Conservation (phyloP, 306 rosid genomes). For the Inga laurina region DNA sequence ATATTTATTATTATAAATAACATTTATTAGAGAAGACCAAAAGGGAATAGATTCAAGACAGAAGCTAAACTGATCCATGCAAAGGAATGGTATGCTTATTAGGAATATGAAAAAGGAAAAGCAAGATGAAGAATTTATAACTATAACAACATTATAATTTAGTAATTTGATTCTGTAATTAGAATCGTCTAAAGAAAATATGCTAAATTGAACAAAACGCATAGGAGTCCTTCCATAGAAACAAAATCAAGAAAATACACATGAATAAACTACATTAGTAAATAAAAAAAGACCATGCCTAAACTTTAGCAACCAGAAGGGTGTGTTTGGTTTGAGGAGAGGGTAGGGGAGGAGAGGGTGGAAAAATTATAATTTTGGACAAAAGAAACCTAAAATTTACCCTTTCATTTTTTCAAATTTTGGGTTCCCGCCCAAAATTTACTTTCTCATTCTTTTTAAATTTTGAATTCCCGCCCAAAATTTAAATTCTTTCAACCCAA, state of each 20-base stretch:
- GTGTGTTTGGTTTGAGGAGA: no score
- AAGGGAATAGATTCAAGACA: conserved; percentile 9
- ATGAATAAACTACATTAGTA: conserved; percentile 19
- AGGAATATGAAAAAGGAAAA: conserved; percentile 22
- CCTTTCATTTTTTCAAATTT: no score
- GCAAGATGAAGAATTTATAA: conserved; percentile 7
- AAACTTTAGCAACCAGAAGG: conserved; percentile 13
- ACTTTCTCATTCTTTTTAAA: no score
- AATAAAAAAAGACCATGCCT: not conserved
- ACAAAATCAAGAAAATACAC: conserved; percentile 23
- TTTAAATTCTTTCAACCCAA: no score
- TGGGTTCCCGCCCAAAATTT: no score
- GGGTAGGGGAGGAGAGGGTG: no score
- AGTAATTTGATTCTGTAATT: not conserved
- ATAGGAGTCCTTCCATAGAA: conserved; percentile 12
- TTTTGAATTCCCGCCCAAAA: no score
- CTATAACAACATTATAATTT: not conserved
- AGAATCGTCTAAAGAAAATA: not conserved
- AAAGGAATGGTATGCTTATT: conserved; percentile 11
- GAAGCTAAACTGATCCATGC: conserved; percentile 1
- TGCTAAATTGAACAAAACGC: conserved; percentile 19
- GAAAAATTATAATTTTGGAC: no score
- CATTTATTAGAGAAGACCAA: conserved; percentile 11
- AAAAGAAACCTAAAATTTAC: no score
- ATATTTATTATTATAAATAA: not conserved